Conservation (phyloP, 2,329 filamentous ascomycete genomes). For the Fusarium torreyae region DNA sequence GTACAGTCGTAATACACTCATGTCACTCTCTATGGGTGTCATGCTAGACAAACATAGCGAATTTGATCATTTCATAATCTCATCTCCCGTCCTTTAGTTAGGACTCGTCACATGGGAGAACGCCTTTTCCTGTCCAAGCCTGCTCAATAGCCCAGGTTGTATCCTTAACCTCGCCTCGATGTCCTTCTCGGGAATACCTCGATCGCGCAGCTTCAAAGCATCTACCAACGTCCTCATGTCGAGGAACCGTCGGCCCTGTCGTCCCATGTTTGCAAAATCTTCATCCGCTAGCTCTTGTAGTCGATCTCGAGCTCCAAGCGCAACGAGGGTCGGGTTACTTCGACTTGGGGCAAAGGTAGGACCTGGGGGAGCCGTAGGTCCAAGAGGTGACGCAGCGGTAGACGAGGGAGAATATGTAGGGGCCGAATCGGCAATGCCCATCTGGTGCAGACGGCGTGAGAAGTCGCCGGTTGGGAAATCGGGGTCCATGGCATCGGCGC, state of each 20-base stretch:
- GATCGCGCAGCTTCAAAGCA: conserved; percentile 61
- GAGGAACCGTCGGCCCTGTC: conserved; percentile 61
- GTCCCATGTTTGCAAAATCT: conserved; percentile 61
- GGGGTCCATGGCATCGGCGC: conserved; percentile 59
- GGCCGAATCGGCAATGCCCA: conserved; percentile 69
- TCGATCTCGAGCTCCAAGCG: conserved; percentile 63
- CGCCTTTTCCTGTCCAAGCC: conserved; percentile 60
- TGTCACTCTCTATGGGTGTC: conserved; percentile 12
- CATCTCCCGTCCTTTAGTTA: conserved; percentile 28
- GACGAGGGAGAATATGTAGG: conserved; percentile 69
- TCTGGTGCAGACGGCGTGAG: conserved; percentile 66
- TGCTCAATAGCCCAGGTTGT: conserved; percentile 61
- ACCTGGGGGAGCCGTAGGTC: conserved; percentile 38
- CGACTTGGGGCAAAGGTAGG: conserved; percentile 53
- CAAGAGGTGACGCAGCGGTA: conserved; percentile 53
- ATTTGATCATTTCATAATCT: background rate
- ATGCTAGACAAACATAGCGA: conserved; percentile 16
- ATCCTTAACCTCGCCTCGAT: conserved; percentile 65
- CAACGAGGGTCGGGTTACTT: conserved; percentile 64
- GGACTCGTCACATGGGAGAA: conserved; percentile 56
- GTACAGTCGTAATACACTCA: conserved; percentile 35
- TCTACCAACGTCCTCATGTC: conserved; percentile 64
- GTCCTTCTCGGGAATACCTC: conserved; percentile 56
- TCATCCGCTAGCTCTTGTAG: conserved; percentile 61
- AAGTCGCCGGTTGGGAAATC: conserved; percentile 62